Base-by-base conservation (phyloP, 106 monocot genomes). In the Dendrobium chrysotoxum region DNA sequence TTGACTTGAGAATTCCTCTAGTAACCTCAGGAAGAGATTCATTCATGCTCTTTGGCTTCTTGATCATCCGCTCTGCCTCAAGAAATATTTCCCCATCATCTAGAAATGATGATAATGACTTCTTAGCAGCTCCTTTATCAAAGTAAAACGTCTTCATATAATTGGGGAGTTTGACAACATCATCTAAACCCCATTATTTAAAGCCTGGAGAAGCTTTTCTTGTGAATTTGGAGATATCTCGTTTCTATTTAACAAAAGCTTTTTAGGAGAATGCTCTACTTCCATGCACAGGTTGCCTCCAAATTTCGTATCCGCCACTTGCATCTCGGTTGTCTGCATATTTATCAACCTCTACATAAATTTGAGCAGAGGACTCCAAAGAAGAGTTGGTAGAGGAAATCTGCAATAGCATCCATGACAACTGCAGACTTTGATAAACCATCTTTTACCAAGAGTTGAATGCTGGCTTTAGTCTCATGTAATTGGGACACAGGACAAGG, bases 221-320 rank as follows among this genome's bases (percentile, higher is more conserved):
- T 94, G 93, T 79, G 90, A 94, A 61, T 85, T 89, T 71, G 94
- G 94, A 80, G 96, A 94, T 9, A 75, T 75, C 4, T 80, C 86
- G 85, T 90, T 92, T 84, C 95, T 90, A 64, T 89, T 90, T 41
- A 90, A 95, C 38, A 89, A 31, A 72, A 92, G 76, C 76, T 86
- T 92, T 76, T 82, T 87, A 30, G 95, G 90, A 53, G 76, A 25
- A 79, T 80, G 78, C 21, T 78, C 77, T 53, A 53, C 78, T 20
- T 79, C 65, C 47, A 74, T 20, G 16, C 4, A 83, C 78, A 71
- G 39, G 45, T 81, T 73, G 38, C 40, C 73, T 40, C 40, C 82
- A 47, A 35, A 41, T 30, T 75, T 80, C 2, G 58, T 5, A 67
- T 79, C 79, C 0, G 11, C 10, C 21, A 25, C 23, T 46, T 38